Conservation (phyloP, 306 rosid genomes). For the Malus sieversii region DNA sequence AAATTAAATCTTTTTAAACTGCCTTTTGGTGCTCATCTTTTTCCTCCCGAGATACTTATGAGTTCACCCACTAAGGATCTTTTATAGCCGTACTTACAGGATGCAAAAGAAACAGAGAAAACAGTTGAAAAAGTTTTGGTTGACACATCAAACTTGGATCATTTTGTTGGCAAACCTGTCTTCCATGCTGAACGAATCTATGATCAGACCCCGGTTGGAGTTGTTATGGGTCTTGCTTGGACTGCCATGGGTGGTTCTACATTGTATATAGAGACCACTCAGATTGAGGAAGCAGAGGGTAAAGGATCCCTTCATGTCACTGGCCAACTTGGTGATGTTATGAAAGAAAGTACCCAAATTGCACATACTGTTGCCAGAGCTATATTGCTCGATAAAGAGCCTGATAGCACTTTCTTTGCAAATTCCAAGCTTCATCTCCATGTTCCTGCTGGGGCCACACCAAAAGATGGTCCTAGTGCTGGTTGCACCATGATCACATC, state of each 20-base stretch:
- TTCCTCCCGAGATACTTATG: background rate
- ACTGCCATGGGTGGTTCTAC: constrained; percentile 99
- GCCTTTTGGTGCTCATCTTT: background rate
- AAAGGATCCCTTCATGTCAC: constrained; percentile 72
- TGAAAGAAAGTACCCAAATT: constrained; percentile 98
- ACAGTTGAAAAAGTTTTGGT: constrained; percentile 46
- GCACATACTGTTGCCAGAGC: constrained; percentile 83
- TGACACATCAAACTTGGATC: constrained; percentile 53
- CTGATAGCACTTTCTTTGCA: constrained; percentile 61
- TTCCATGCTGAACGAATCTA: constrained; percentile 94
- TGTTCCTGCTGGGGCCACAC: constrained; percentile 94
- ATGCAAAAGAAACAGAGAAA: constrained; percentile 24
- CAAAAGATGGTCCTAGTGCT: constrained; percentile 97
- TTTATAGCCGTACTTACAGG: constrained; percentile 37
- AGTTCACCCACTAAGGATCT: constrained; percentile 6
- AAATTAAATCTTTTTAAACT: background rate
- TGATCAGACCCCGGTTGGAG: constrained; percentile 76
- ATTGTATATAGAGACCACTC: constrained; percentile 78
- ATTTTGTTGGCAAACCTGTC: constrained; percentile 91
- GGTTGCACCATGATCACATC: constrained; percentile 99
- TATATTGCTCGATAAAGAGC: constrained; percentile 51
- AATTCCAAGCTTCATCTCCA: constrained; percentile 85
- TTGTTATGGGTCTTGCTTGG: constrained; percentile 99
- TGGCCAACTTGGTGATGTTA: constrained; percentile 96
- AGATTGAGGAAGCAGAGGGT: constrained; percentile 72